Evolutionary conservation across 768 basidiomycete species (phyloP), one percentile per base, ranked within the genome.

Genomic region (Dendrothele bispora): DNA sequence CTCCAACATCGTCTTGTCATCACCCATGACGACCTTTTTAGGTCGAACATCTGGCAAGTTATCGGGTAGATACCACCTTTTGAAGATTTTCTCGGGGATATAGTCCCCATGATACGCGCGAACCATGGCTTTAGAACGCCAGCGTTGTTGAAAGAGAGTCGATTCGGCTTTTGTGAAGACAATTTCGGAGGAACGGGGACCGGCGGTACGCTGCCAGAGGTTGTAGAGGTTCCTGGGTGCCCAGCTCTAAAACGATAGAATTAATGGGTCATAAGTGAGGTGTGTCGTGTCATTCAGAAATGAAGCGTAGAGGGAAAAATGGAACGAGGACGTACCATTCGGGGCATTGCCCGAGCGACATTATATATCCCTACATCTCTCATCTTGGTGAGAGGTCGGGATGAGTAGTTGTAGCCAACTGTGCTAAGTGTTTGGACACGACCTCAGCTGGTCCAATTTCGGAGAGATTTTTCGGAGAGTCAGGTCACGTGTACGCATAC

Each of bases 61-160:
- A 50, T 80, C 74, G 14, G 95, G 95, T 29, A 99, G 79, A 64
- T 93, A 98, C 88, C 92, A 94, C 48, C 88, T 82, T 63, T 94
- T 94, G 79, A 98, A 98, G 29, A 86, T 85, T 59, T 86, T 88
- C 73, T 95, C 92, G 44, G 84, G 84, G 52, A 98, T 93, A 62
- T 80, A 87, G 75, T 97, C 95, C 20, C 95, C 94, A 62, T 98
- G 97, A 75, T 98, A 98, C 4, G 84, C 95, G 47, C 95, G 84
- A 26, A 92, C 79, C 49, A 92, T 82, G 4, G 84, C 77, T 68
- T 95, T 97, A 11, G 91, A 82, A 17, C 71, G 73, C 91, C 93
- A 98, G 32, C 94, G 87, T 58, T 95, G 89, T 66, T 95, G 90
- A 71, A 90, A 97, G 29, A 98, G 77, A 0, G 88, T 83, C 35